Evolutionary conservation across 1,284 basidiomycete species (phyloP).

Genomic region (Rhizoctonia solani): DNA sequence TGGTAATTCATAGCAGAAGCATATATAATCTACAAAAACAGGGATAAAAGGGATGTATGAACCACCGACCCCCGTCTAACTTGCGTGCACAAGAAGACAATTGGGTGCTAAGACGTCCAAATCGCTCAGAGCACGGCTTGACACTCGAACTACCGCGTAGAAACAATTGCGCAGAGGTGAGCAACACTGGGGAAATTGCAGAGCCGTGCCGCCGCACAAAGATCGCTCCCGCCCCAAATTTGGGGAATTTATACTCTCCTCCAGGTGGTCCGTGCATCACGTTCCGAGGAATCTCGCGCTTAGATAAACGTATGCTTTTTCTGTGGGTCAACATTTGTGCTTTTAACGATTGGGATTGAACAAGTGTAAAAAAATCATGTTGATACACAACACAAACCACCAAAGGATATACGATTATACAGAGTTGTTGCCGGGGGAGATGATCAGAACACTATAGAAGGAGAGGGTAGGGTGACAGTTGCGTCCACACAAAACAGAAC

Average conservation of each 20-base stretch:
- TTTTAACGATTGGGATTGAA: background rate
- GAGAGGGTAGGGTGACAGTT: conserved; percentile 1
- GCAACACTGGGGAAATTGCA: conserved; percentile 78
- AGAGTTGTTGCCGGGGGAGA: conserved; percentile 1
- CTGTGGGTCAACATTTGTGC: background rate
- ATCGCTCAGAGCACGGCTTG: conserved; percentile 74
- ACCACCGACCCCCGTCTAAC: conserved; percentile 77
- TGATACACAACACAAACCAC: conserved; percentile 31
- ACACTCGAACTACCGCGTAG: conserved; percentile 81
- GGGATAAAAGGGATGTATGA: conserved; percentile 56
- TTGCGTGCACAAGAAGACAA: conserved; percentile 50
- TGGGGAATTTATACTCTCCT: conserved; percentile 1
- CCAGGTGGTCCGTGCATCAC: conserved; percentile 12
- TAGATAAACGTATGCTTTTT: background rate
- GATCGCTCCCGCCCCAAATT: conserved; percentile 36
- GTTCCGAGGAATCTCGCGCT: conserved; percentile 19
- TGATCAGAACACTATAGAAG: conserved; percentile 8
- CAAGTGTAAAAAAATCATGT: background rate
- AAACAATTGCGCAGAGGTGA: conserved; percentile 64
- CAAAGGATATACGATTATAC: conserved; percentile 16
- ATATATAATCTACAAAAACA: background rate
- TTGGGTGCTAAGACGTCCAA: conserved; percentile 78
- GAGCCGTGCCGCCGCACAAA: conserved; percentile 80
- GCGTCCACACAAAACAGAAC: conserved; percentile 27
- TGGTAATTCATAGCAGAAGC: background rate